Conservation (phyloP, 495 filamentous ascomycete genomes). For the Talaromyces proteolyticus region DNA sequence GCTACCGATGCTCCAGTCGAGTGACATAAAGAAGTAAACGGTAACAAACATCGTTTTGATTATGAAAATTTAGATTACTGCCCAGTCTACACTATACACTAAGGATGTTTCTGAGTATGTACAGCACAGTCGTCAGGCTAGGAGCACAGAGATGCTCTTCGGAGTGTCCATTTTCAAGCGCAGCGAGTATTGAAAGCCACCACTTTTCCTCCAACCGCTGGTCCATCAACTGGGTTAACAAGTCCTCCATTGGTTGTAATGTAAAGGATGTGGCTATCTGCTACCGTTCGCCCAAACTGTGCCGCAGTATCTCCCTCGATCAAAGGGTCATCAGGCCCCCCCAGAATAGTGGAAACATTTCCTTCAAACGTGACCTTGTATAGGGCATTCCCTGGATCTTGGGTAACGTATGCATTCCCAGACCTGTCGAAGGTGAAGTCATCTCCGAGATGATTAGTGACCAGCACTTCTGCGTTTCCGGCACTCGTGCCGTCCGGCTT, state of each 20-base stretch:
- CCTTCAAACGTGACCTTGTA: slow-evolving; percentile 18
- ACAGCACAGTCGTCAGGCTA: no score
- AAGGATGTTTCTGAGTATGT: no score
- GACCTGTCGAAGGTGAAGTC: slow-evolving; percentile 25
- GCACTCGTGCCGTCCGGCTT: slow-evolving; percentile 17
- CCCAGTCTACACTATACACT: no score
- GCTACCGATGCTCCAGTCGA: no score
- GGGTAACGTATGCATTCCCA: slow-evolving; percentile 22
- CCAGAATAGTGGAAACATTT: slow-evolving; percentile 14
- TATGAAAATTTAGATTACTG: no score
- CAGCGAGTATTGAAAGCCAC: no score
- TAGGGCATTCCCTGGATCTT: slow-evolving; percentile 15
- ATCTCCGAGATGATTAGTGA: slow-evolving; percentile 16
- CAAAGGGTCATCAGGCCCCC: slow-evolving; percentile 10
- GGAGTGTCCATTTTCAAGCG: no score
- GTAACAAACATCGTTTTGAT: no score
- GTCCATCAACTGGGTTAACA: no score
- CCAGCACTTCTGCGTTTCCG: slow-evolving; percentile 14
- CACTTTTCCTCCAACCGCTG: no score
- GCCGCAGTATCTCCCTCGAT: slow-evolving; percentile 21
- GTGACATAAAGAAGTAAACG: no score
- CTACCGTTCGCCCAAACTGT: slow-evolving; percentile 13
- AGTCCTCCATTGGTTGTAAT: slow-evolving; percentile 14
- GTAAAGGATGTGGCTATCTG: slow-evolving; percentile 12
- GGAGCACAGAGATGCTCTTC: no score